Conservation (phyloP, 2,329 filamentous ascomycete genomes). For the Xylariaceae sp. region DNA sequence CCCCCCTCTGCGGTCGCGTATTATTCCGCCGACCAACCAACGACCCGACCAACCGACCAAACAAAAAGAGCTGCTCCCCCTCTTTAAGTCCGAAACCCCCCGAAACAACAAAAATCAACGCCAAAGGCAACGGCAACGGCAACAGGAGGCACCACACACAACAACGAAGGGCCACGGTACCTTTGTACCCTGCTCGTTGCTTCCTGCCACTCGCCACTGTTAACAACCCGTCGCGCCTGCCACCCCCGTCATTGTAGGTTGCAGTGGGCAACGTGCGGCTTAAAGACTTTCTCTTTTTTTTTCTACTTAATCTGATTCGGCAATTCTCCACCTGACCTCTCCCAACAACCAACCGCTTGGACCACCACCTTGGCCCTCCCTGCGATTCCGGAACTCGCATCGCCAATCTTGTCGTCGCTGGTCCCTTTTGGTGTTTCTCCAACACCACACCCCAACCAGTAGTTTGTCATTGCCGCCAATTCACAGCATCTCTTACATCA, state of each 20-base stretch:
- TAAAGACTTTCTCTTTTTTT: conserved; percentile 10
- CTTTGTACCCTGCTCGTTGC: conserved; percentile 22
- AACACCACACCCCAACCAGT: not conserved
- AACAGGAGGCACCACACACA: conserved; percentile 11
- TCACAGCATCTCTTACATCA: not conserved
- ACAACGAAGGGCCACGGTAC: conserved; percentile 17
- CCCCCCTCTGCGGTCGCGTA: conserved; percentile 19
- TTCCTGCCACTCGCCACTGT: not conserved
- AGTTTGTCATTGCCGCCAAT: not conserved
- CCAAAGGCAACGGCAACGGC: conserved; percentile 9
- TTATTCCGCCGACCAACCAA: conserved; percentile 23
- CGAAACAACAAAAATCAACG: too few relatives aligned
- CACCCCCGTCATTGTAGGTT: not conserved
- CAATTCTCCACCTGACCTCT: conserved; percentile 19
- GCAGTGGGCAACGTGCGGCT: conserved; percentile 6
- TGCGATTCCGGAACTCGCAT: conserved; percentile 7
- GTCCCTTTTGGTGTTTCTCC: conserved; percentile 6
- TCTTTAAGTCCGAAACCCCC: conserved; percentile 28
- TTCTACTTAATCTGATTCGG: conserved; percentile 21
- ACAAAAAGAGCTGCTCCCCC: conserved; percentile 4
- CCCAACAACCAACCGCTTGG: conserved; percentile 16
- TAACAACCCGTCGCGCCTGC: not conserved
- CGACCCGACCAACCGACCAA: conserved; percentile 16
- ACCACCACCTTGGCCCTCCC: conserved; percentile 15
- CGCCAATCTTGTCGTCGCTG: conserved; percentile 21